phyloP scores from a whole-genome alignment of 108 stramenopile species.

The Cyclotella choctawhatcheeana region DNA sequence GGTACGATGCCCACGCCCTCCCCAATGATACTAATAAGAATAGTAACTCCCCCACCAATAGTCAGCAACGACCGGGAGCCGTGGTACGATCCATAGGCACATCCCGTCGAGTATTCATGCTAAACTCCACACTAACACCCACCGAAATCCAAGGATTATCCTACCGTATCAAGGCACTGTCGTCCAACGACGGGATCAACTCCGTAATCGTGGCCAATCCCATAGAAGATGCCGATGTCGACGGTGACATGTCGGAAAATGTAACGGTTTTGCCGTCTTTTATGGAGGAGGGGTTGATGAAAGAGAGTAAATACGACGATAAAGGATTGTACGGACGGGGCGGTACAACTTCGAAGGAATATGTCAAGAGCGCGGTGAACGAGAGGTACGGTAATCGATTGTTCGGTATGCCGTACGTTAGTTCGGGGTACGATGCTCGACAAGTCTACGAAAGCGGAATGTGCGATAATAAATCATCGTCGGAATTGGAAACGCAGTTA shows the following conservation, averaged over 20 bases:
- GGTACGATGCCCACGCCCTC: too few relatives aligned
- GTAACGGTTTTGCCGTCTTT: conserved; percentile 28
- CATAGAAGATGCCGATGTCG: conserved; percentile 47
- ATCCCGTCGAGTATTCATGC: conserved; percentile 75
- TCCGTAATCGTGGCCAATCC: conserved; percentile 77
- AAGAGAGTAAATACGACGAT: neutral
- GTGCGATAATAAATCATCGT: conserved; percentile 17
- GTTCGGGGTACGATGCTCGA: conserved; percentile 79
- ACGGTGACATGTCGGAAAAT: conserved; percentile 48
- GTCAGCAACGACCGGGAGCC: too few relatives aligned
- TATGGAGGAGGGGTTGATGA: conserved; percentile 37
- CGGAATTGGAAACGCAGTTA: conserved; percentile 45
- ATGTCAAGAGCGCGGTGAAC: conserved; percentile 31
- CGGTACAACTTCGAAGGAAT: too few relatives aligned
- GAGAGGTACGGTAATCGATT: conserved; percentile 27
- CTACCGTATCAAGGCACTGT: conserved; percentile 64
- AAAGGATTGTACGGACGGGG: conserved; percentile 13
- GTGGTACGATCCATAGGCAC: conserved; percentile 70
- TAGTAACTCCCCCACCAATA: too few relatives aligned
- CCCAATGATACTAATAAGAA: too few relatives aligned
- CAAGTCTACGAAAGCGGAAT: conserved; percentile 40
- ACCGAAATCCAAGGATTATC: conserved; percentile 79
- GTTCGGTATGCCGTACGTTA: conserved; percentile 63
- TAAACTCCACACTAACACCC: conserved; percentile 61
- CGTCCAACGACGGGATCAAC: conserved; percentile 67